These are phyloP conservation scores for Didymosphaeria variabile DNA, from an alignment of 2,329 filamentous ascomycete genomes.

Conservation along the genomic window DNA sequence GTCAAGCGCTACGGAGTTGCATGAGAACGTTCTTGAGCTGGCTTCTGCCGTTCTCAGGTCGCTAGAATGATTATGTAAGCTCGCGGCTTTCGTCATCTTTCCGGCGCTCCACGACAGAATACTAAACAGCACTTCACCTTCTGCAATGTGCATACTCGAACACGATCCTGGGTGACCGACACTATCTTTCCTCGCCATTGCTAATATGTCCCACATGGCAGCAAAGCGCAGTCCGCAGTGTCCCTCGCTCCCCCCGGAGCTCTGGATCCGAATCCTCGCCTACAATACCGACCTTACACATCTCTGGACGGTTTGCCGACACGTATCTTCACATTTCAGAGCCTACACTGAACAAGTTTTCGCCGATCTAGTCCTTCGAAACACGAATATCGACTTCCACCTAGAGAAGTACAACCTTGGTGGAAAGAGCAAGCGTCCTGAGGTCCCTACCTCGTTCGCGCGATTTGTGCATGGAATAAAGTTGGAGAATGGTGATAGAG, in stretches of 20 bases:
- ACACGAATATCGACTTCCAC: conserved; percentile 37
- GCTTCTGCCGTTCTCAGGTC: too few species aligned
- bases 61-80: background rate
- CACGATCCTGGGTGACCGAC: background rate
- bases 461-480: conserved; percentile 22
- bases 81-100: conserved; percentile 3
- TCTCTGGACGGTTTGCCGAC: conserved; percentile 43
- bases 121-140: background rate
- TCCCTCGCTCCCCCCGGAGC: conserved; percentile 41
- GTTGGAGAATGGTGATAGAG: conserved; percentile 18
- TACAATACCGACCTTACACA: conserved; percentile 41
- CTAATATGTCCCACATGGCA: background rate
- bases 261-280: conserved; percentile 47
- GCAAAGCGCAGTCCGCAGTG: conserved; percentile 22
- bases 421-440: conserved; percentile 39
- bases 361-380: conserved; percentile 31
- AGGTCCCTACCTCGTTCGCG: conserved; percentile 32
- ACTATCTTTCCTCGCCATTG: background rate
- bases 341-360: conserved; percentile 44
- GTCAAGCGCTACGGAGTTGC: too few species aligned
- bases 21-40: too few species aligned
- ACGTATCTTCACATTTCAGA: conserved; percentile 35
- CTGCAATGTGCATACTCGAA: background rate
- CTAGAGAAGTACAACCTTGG: conserved; percentile 47
- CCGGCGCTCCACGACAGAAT: background rate